Percentiles rank a stretch among this genome's conserved stretches.
phyloP scores from a whole-genome alignment of 78 protist species.

The Cavenderia fasciculata region DNA sequence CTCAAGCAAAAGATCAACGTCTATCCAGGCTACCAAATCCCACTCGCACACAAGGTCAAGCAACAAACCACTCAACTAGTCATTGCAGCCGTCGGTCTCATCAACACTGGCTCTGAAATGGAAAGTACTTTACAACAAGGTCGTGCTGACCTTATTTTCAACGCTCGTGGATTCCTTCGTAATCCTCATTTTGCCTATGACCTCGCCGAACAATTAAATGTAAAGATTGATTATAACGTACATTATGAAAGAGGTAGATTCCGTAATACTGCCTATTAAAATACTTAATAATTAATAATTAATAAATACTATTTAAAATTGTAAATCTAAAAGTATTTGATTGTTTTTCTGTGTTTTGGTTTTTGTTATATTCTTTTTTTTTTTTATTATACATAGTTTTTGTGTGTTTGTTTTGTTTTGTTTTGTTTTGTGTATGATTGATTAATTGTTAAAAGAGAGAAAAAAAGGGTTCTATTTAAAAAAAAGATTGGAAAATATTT shows the following conservation, averaged over 20 bases:
- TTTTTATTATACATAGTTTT: background rate
- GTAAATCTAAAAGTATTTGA: too few species aligned
- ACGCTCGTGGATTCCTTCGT: conserved; percentile 11
- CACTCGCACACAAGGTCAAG: conserved; percentile 11
- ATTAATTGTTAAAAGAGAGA: background rate
- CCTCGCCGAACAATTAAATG: conserved; percentile 7
- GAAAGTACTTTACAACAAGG: background rate
- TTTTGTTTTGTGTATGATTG: background rate
- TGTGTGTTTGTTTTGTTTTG: background rate
- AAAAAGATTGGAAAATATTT: background rate
- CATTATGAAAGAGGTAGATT: too few species aligned
- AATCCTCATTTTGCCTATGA: conserved; percentile 28
- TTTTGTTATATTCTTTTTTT: background rate
- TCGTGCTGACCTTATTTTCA: conserved; percentile 9
- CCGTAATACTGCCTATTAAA: too few species aligned
- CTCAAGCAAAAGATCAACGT: background rate
- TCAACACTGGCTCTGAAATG: conserved; percentile 10
- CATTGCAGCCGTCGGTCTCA: conserved; percentile 15
- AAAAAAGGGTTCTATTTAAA: background rate
- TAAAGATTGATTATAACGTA: conserved; percentile 1
- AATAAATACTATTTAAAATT: too few species aligned
- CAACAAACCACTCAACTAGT: background rate
- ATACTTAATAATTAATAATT: too few species aligned
- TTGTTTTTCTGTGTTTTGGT: background rate
- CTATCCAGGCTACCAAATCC: conserved; percentile 34